A percentile compares a stretch with the other conserved stretches of the same genome.
These are phyloP conservation scores for Tetrapisispora namnaoensis DNA, from an alignment of 805 yeast genomes.

Conservation along the genomic window DNA sequence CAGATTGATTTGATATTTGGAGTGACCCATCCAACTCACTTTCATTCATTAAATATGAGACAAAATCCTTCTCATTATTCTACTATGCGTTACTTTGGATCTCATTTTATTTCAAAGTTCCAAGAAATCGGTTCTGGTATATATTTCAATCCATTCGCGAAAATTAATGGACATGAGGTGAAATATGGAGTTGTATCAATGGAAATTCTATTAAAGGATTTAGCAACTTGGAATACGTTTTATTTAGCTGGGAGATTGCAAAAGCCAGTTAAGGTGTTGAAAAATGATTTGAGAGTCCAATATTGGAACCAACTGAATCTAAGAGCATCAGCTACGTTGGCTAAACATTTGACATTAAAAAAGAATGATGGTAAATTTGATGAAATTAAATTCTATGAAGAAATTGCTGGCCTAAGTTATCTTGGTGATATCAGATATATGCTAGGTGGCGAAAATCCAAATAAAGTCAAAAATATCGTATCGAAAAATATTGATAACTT, in stretches of 20 bases:
- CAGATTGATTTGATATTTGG: slow-evolving; percentile 84
- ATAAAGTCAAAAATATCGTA: slow-evolving; percentile 80
- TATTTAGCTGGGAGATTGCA: slow-evolving; percentile 90
- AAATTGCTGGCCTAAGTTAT: slow-evolving; percentile 73
- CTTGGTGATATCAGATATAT: slow-evolving; percentile 83
- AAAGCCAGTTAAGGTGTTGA: slow-evolving; percentile 76
- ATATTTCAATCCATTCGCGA: slow-evolving; percentile 85
- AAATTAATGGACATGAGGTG: slow-evolving; percentile 47
- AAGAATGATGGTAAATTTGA: slow-evolving; percentile 35
- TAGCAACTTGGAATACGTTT: slow-evolving; percentile 75
- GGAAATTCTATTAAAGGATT: slow-evolving; percentile 51
- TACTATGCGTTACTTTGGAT: slow-evolving; percentile 48
- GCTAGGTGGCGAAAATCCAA: slow-evolving; percentile 86
- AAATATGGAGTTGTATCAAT: slow-evolving; percentile 83
- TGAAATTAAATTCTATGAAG: slow-evolving; percentile 60
- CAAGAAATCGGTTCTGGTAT: slow-evolving; percentile 80
- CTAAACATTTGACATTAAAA: slow-evolving; percentile 28
- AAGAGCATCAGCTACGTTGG: slow-evolving; percentile 64
- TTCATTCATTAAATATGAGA: slow-evolving; percentile 65
- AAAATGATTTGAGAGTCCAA: slow-evolving; percentile 52
- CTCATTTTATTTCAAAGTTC: slow-evolving; percentile 44
- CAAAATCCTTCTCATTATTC: slow-evolving; percentile 75
- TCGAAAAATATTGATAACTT: slow-evolving; percentile 62
- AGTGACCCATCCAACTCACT: slow-evolving; percentile 61
- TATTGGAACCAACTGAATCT: slow-evolving; percentile 70